Percentiles rank a stretch among this genome's conserved stretches.
Evolutionary conservation across 352 stramenopile species (phyloP).

Genomic region (Phytophthora ohioensis): DNA sequence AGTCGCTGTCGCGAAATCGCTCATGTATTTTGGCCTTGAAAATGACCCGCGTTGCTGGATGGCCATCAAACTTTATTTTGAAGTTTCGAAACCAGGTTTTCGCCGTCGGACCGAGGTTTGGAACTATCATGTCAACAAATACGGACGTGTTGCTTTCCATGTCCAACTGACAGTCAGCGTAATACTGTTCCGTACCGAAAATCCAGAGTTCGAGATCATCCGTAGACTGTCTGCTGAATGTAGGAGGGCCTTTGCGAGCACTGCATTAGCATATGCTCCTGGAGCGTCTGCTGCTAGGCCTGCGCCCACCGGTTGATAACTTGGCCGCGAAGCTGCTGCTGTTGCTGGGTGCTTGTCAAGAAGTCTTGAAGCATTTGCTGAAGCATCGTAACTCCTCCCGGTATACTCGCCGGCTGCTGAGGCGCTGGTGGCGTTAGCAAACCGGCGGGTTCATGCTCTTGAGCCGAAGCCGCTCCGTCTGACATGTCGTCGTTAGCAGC

Average conservation of each 20-base stretch:
- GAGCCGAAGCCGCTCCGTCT: too few relatives aligned
- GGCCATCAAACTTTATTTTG: neutral
- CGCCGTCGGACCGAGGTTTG: neutral
- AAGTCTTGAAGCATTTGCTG: neutral
- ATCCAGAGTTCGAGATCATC: neutral
- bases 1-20: conserved; percentile 6
- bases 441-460: too few relatives aligned
- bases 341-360: neutral
- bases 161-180: neutral
- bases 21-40: conserved; percentile 12
- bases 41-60: conserved; percentile 4
- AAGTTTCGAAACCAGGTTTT: conserved; percentile 1
- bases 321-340: neutral
- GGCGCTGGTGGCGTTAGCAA: too few relatives aligned
- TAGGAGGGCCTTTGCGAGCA: neutral
- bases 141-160: neutral
- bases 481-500: too few relatives aligned
- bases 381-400: neutral
- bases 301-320: neutral
- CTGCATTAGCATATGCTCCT: neutral
- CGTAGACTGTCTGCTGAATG: neutral
- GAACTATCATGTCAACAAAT: neutral
- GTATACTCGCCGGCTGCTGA: too few relatives aligned
- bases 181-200: conserved; percentile 1
- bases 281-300: neutral